phyloP scores from a whole-genome alignment of 2,329 filamentous ascomycete genomes.

The Xylaria sp. region DNA sequence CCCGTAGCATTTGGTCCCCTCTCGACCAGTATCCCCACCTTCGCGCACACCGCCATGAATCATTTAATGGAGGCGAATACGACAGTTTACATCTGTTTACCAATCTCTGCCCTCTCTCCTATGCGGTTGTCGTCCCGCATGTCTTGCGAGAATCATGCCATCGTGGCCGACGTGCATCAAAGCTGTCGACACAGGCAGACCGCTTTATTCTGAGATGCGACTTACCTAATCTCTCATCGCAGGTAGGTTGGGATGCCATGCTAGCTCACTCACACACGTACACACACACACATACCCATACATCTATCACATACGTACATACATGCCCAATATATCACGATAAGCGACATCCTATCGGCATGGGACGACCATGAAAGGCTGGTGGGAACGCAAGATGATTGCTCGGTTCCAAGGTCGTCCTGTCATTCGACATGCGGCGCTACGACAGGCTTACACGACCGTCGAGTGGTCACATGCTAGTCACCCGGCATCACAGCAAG shows the following conservation, averaged over 20 bases:
- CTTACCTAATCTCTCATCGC: constrained; percentile 17
- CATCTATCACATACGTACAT: constrained; percentile 26
- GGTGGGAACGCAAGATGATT: constrained; percentile 33
- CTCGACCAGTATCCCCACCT: constrained; percentile 37
- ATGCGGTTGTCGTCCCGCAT: constrained; percentile 8
- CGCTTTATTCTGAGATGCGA: constrained; percentile 13
- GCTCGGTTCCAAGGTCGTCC: constrained; percentile 31
- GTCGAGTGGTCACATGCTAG: constrained; percentile 36
- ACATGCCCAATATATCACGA: constrained; percentile 39
- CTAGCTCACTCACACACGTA: constrained; percentile 20
- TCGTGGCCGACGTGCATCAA: constrained; percentile 15
- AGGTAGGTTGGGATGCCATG: neutral
- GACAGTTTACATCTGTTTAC: constrained; percentile 30
- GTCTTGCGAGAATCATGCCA: constrained; percentile 24
- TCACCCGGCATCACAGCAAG: constrained; percentile 30
- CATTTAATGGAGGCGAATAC: constrained; percentile 24
- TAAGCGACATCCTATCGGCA: constrained; percentile 37
- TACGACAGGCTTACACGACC: constrained; percentile 37
- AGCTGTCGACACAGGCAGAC: constrained; percentile 12
- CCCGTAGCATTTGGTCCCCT: constrained; percentile 29
- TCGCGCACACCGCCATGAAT: constrained; percentile 39
- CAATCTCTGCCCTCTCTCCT: neutral
- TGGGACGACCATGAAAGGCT: constrained; percentile 18
- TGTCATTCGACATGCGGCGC: constrained; percentile 35
- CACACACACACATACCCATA: constrained; percentile 32